Evolutionary conservation across 345 rosid species (phyloP), one percentile per base, ranked within the genome.

Genomic region (Eucalyptus brandiana): DNA sequence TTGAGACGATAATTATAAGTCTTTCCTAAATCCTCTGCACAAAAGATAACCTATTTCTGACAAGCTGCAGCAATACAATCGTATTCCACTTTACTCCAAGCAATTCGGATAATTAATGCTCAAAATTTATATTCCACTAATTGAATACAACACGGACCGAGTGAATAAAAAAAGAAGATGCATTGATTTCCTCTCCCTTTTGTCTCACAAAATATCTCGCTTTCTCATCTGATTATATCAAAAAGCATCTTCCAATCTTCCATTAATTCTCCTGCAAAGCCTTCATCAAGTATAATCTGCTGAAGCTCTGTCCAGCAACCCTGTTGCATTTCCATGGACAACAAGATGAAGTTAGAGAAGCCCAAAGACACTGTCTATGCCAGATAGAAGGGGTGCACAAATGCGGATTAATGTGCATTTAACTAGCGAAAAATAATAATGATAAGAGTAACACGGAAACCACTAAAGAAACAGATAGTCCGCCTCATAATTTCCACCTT

Each of bases 231-330:
- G 42, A 40, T 34, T 34, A 72, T 6, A 76, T 76, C 30, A 76
- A 34, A 34, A 76, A 44, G 85, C 85, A 76, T 40, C 85, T 76
- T 21, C 85, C 47, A 11, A 34, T n/a, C 88, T 86, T 8, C 86
- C 24, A 72, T 95, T 94, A 96, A 87, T 93, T 92, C 2, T 97
- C 99, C 81, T 96, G 99, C 92, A 98, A 93, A 16, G 99, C 97
- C 92, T 98, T 97, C 94, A 92, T 94, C 91, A 98, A 91, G 91
- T 95, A 94, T 53, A 98, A 91, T 91, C 96, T 95, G 93, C 94
- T 95, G 94, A 96, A 97, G 95, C 94, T 98, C 93, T 97, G 99
- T 48, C 99, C 99, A 23, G 98, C 92, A 91, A 96, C 99, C 92
- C 99, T 98, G 98, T 93, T 60, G 18, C 93, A 72, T 50, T 16